A percentile compares a stretch with the other conserved stretches of the same genome.
These are phyloP conservation scores for Hymenoscyphus salicellus DNA, from an alignment of 2,329 filamentous ascomycete species.

Conservation along the genomic window DNA sequence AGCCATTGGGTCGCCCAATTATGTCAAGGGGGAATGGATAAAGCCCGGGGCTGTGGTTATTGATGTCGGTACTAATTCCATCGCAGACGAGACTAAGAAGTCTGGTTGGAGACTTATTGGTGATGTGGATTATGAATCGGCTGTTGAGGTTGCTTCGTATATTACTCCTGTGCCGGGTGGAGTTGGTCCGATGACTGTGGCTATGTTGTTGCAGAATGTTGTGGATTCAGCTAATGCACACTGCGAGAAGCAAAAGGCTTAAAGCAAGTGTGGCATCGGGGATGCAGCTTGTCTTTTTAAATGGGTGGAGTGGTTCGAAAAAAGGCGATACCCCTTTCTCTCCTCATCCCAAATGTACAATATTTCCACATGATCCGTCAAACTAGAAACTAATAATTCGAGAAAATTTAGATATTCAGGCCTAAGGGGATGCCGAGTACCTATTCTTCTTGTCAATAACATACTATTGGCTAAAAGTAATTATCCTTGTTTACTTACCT, in stretches of 20 bases:
- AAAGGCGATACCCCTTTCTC: no score
- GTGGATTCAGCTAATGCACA: conserved; percentile 79
- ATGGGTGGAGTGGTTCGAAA: no score
- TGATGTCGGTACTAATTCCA: conserved; percentile 96
- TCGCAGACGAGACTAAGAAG: conserved; percentile 84
- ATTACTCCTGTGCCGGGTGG: conserved; percentile 97
- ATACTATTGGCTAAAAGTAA: no score
- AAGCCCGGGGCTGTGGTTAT: conserved; percentile 95
- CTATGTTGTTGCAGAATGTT: conserved; percentile 95
- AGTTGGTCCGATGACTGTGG: conserved; percentile 97
- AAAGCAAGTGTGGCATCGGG: no score
- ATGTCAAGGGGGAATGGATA: conserved; percentile 92
- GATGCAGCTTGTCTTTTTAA: no score
- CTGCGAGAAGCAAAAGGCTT: conserved; percentile 77
- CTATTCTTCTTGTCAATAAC: no score
- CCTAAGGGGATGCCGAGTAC: no score
- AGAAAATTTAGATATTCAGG: no score
- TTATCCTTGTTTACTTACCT: no score
- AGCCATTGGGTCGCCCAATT: conserved; percentile 81
- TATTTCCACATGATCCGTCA: no score
- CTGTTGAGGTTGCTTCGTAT: conserved; percentile 78
- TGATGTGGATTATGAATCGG: conserved; percentile 88
- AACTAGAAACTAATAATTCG: no score
- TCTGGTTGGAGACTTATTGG: conserved; percentile 89
- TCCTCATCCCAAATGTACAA: no score